Evolutionary conservation across 2,329 filamentous ascomycete species (phyloP).

Genomic region (Allantophomopsis lycopodina): DNA sequence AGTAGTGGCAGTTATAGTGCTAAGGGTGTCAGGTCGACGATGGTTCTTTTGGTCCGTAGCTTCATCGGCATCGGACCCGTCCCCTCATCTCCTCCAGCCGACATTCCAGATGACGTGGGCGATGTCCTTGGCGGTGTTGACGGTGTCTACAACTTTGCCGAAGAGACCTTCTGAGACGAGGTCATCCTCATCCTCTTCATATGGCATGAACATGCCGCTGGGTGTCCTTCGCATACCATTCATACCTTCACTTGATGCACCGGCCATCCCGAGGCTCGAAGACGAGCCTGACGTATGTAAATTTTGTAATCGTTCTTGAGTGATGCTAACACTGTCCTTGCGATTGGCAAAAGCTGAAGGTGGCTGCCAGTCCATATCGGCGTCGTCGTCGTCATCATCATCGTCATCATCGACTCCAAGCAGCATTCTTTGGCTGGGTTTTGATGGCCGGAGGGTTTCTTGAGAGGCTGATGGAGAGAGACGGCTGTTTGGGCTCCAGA

Average conservation of each 20-base stretch:
- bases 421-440: conserved; percentile 44
- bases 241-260: conserved; percentile 24
- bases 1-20: no score
- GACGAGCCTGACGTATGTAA: conserved; percentile 18
- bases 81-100: conserved; percentile 33
- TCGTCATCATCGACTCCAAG: conserved; percentile 35
- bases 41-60: no score
- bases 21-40: no score
- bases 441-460: conserved; percentile 61
- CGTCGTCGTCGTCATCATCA: conserved; percentile 28
- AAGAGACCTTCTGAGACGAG: conserved; percentile 39
- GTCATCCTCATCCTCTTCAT: conserved; percentile 58
- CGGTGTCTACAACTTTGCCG: conserved; percentile 21
- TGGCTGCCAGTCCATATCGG: conserved; percentile 33
- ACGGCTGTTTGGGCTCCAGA: conserved; percentile 24
- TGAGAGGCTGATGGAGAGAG: conserved; percentile 68
- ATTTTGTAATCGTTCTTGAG: conserved; percentile 13
- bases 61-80: no score
- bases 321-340: conserved; percentile 14
- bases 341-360: conserved; percentile 12
- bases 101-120: conserved; percentile 62
- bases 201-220: conserved; percentile 87
- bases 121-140: conserved; percentile 59
- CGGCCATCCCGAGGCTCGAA: conserved; percentile 20
- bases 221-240: conserved; percentile 60